Evolutionary conservation across 441 rosid species (phyloP).

Genomic region (Erodium chrysanthum): DNA sequence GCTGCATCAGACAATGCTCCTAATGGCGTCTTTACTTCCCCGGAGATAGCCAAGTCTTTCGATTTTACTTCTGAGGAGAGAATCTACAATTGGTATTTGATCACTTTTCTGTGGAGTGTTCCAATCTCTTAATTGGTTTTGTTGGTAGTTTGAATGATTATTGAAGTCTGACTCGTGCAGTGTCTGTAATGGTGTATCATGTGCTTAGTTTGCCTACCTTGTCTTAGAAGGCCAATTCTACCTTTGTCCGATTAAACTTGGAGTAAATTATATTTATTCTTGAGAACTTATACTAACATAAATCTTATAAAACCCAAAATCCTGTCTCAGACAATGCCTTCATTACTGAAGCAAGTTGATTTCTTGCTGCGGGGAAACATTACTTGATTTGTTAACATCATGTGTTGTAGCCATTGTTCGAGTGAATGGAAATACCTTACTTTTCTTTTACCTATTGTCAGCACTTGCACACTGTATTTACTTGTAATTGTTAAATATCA

Average conservation of each 20-base stretch:
- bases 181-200: neutral
- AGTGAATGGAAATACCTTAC: neutral
- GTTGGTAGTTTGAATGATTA: neutral
- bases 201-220: neutral
- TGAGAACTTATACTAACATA: neutral
- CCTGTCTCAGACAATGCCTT: neutral
- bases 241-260: neutral
- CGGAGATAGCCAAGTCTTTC: conserved; percentile 68
- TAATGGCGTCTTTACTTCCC: conserved; percentile 54
- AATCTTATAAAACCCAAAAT: neutral
- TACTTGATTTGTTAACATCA: neutral
- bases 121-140: neutral
- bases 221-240: neutral
- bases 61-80: conserved; percentile 85
- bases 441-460: neutral
- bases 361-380: neutral
- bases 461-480: conserved; percentile 5
- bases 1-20: conserved; percentile 39
- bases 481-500: conserved; percentile 24
- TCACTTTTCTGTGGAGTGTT: neutral
- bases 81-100: conserved; percentile 69
- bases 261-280: neutral
- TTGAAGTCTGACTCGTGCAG: neutral
- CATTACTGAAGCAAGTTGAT: neutral
- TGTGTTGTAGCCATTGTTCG: neutral